Base-by-base conservation (phyloP, 1,284 basidiomycete genomes). In the Ganoderma resinaceum region DNA sequence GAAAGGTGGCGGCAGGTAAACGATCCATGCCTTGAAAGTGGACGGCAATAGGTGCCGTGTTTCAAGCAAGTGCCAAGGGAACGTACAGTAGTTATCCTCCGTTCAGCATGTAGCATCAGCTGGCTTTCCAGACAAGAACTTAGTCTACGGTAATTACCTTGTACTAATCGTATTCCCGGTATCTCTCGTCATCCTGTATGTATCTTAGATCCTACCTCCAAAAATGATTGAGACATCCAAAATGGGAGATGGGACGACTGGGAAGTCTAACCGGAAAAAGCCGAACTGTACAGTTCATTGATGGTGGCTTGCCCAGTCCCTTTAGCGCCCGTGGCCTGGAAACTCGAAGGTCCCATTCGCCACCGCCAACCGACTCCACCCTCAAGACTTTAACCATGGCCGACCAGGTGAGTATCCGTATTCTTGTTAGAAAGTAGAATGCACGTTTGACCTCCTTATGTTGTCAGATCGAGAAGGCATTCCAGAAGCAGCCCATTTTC, bases 401-500 rank as follows among this genome's bases (percentile, higher is more conserved):
- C 80, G 89, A 91, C 77, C 89, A 91, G 82, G 89, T 89, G 76
- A 68, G 87, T 79, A 26, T 40, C 16, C 61, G 14, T 60, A 46
- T 2, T 42, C 33, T 59, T 40, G 35, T 46, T 42, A 33, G 18
- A 14, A 26, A 35, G 9, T 42, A 63, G 0, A 7, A n/a, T 26
- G 26, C 31, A 9, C 43, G 52, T 29, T 38, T 69, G 69, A 70
- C 46, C 31, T 52, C 42, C 63, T 46, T 66, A 65, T 65, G 43
- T 58, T 71, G 53, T 61, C 78, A 96, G 93, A 90, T 96, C 79
- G 95, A 97, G 84, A 96, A 95, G 85, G 93, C 94, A 76, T 98
- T 88, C 88, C 96, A 97, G 85, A 98, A 98, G 88, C 97, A 99
- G 84, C 90, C 92, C 80, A 90, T 99, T 82, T 99, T 99, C 91